Percentiles rank a stretch among this genome's conserved stretches.
Evolutionary conservation across 345 rosid species (phyloP).

Genomic region (Kandelia obovata): DNA sequence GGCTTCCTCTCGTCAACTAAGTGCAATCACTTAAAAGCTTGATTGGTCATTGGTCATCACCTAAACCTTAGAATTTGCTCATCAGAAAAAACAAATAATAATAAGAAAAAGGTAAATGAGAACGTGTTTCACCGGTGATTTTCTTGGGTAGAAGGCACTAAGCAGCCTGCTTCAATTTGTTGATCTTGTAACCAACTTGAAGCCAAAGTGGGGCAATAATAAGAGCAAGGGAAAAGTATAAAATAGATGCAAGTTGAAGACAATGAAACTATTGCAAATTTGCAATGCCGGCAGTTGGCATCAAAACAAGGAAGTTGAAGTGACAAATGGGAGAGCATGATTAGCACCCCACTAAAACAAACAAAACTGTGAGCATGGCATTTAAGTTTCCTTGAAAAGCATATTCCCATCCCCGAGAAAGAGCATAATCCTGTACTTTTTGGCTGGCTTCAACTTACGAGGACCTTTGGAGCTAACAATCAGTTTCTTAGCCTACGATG

Average conservation of each 20-base stretch:
- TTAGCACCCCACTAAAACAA: background rate
- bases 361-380: background rate
- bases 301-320: background rate
- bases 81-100: no score
- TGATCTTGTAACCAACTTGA: background rate
- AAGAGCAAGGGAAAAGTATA: background rate
- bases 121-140: background rate
- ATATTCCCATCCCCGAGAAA: constrained; percentile 3
- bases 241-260: background rate
- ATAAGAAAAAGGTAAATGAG: background rate
- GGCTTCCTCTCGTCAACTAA: no score
- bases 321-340: background rate
- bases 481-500: constrained; percentile 13
- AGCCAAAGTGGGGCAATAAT: constrained; percentile 1
- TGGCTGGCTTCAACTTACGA: background rate
- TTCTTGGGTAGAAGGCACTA: background rate
- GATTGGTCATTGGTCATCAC: background rate
- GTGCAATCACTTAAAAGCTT: background rate
- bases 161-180: background rate
- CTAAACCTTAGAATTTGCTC: no score
- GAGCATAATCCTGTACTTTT: background rate
- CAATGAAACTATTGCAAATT: no score
- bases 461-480: constrained; percentile 4
- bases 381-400: constrained; percentile 2
- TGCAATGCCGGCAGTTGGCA: background rate